Percentiles rank a stretch among this genome's conserved stretches.
phyloP scores from a whole-genome alignment of 345 rosid genomes.

The Populus tremula region DNA sequence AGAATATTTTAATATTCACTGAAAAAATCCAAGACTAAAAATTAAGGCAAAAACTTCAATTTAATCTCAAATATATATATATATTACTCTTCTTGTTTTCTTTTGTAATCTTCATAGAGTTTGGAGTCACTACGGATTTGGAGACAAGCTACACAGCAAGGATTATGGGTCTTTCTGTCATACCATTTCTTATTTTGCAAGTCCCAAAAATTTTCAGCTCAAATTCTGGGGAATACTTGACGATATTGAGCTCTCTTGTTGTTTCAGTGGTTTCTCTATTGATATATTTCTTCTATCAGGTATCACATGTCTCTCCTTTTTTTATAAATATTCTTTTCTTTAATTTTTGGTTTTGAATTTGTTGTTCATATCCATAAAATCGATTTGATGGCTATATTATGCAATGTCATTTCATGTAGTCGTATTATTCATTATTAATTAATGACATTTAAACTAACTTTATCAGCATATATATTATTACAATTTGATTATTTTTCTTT shows the following conservation, averaged over 20 bases:
- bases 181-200: slow-evolving; percentile 35
- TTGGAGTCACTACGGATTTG: slow-evolving; percentile 35
- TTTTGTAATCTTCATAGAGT: slow-evolving; percentile 11
- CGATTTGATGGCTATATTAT: no score
- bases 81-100: no score
- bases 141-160: slow-evolving; percentile 39
- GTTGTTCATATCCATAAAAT: neutral
- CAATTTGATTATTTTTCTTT: no score
- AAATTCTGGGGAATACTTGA: slow-evolving; percentile 12
- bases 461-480: no score
- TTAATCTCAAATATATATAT: no score
- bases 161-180: slow-evolving; percentile 38
- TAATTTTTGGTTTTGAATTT: neutral
- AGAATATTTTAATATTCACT: no score
- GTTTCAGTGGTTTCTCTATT: no score
- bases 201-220: slow-evolving; percentile 17
- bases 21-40: no score
- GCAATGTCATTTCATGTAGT: no score
- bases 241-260: slow-evolving; percentile 11
- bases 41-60: no score
- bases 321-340: neutral
- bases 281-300: slow-evolving; percentile 37
- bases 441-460: no score
- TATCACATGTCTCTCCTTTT: neutral
- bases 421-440: no score